Percentiles rank a stretch among this genome's conserved stretches.
Conservation (phyloP, 108 stramenopile species). For the Fragilaria radians region DNA sequence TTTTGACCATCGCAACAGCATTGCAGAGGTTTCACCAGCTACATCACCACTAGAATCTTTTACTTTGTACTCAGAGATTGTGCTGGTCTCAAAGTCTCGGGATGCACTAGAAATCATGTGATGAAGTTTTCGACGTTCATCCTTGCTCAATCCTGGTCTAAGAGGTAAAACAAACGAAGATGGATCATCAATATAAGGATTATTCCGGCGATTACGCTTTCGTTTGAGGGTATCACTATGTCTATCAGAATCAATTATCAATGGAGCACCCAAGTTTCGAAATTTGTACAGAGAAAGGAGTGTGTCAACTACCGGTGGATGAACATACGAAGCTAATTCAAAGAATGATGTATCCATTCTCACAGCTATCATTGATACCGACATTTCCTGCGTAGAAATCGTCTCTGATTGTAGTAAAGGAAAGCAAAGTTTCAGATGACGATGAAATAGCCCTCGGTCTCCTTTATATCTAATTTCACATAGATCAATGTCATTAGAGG, state of each 20-base stretch:
- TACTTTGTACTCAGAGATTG: slow-evolving; percentile 4
- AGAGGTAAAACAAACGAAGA: slow-evolving; percentile 29
- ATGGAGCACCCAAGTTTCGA: slow-evolving; percentile 25
- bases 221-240: background rate
- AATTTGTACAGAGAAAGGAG: slow-evolving; percentile 31
- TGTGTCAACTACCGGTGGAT: slow-evolving; percentile 26
- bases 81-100: slow-evolving; percentile 53
- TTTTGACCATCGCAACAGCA: slow-evolving; percentile 42
- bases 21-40: slow-evolving; percentile 19
- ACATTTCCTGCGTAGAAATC: background rate
- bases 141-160: slow-evolving; percentile 37
- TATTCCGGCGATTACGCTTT: background rate
- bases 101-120: slow-evolving; percentile 28
- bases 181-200: background rate
- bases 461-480: slow-evolving; percentile 3
- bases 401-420: slow-evolving; percentile 27
- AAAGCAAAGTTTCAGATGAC: slow-evolving; percentile 17
- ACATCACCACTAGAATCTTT: background rate
- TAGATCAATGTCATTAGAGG: background rate
- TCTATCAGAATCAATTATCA: background rate
- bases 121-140: slow-evolving; percentile 47
- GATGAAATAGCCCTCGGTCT: slow-evolving; percentile 25
- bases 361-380: slow-evolving; percentile 36
- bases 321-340: slow-evolving; percentile 36
- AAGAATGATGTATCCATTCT: slow-evolving; percentile 46